Evolutionary conservation across 2,329 filamentous ascomycete genomes (phyloP), one percentile per base, ranked within the genome.

Genomic region (Pyrenochaeta sp.): DNA sequence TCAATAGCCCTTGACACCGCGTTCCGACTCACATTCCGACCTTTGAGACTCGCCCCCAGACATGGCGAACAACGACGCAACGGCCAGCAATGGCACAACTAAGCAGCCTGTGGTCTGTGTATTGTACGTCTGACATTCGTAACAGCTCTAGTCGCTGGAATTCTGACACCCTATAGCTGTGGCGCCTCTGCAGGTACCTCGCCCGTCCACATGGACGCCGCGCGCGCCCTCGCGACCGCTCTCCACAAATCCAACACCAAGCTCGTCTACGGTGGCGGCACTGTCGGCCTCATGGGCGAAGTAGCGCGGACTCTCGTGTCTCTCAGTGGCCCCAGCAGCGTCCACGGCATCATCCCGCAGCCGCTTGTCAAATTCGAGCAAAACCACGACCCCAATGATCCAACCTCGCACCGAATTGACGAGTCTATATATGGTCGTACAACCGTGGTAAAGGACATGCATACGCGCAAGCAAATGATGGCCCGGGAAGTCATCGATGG

Each of bases 211-310:
- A 80, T 96, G 71, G 88, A 89, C 75, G 89, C 92, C 7, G 95
- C 95, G 2, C 89, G 90, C 39, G 80, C 86, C 30, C 88, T 98
- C 13, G 94, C 90, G 53, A 82, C 82, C 34, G 83, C 85, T 64
- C 90, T 98, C 80, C 90, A 93, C 74, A 84, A 85, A 50, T 85
- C 91, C 72, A 88, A 91, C 76, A 92, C 96, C 71, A 85, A 86
- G 9, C 87, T 99, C 43, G 93, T 98, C 64, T 99, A 98, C 78
- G 95, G 95, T 67, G 95, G 95, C 67, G 95, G 95, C 72, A 98
- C 94, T 2, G 88, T 92, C 37, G 95, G 95, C 9, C 85, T 99
- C 45, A 99, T 99, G 95, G 95, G 95, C 73, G 93, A 97, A 75
- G 80, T 98, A 10, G 92, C 95, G 45, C 90, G 90, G 70, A 93